A percentile compares a stretch with the other conserved stretches of the same genome.
phyloP scores from a whole-genome alignment of 2,329 filamentous ascomycete genomes.

The Fusarium sp. region DNA sequence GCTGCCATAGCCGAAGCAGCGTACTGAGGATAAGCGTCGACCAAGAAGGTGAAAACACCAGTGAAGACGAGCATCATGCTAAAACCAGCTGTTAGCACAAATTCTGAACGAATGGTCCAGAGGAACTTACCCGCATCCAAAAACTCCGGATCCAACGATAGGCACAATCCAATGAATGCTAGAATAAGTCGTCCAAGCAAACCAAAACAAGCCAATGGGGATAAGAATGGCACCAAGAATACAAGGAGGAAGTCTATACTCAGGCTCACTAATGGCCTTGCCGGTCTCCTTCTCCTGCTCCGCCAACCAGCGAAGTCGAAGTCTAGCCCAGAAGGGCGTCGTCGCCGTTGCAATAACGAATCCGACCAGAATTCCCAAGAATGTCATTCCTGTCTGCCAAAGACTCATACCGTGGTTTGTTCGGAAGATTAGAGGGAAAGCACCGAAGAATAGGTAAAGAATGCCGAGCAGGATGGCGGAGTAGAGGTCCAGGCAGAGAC shows the following conservation, averaged over 20 bases:
- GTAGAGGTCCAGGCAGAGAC: constrained; percentile 77
- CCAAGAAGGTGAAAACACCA: constrained; percentile 32
- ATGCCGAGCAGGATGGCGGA: constrained; percentile 84
- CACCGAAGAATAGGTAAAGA: constrained; percentile 86
- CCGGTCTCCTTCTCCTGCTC: constrained; percentile 21
- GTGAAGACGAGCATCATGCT: constrained; percentile 25
- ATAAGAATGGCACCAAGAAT: constrained; percentile 25
- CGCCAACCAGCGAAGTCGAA: background rate
- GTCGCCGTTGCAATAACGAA: background rate
- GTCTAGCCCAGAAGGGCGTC: constrained; percentile 23
- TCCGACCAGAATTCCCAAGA: constrained; percentile 26
- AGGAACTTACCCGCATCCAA: constrained; percentile 30
- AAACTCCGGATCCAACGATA: constrained; percentile 23
- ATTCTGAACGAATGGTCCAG: rapidly evolving
- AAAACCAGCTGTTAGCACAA: rapidly evolving
- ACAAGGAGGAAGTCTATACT: constrained; percentile 16
- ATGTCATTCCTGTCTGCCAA: constrained; percentile 57
- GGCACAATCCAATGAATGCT: constrained; percentile 31
- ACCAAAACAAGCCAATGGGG: constrained; percentile 28
- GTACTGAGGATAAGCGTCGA: constrained; percentile 33
- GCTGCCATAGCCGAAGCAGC: constrained; percentile 36
- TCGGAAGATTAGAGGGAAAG: constrained; percentile 80
- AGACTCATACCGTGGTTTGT: constrained; percentile 76
- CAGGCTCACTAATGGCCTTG: constrained; percentile 11
- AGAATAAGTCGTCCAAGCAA: constrained; percentile 23